Evolutionary conservation across 2,329 filamentous ascomycete genomes (phyloP).

Genomic region (Sodiomyces alkalinus): DNA sequence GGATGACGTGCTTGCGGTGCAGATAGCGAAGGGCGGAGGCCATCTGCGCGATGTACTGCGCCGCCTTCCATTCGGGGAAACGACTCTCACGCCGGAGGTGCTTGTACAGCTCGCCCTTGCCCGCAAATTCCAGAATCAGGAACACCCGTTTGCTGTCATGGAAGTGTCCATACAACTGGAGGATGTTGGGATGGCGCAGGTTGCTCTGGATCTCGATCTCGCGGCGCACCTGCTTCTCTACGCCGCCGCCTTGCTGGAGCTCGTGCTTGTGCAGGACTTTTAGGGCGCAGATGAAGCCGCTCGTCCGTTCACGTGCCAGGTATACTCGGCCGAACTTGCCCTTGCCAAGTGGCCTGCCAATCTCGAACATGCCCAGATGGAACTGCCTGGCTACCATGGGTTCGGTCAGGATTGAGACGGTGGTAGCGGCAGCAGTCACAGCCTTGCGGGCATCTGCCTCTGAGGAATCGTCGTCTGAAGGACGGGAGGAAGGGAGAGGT

Average conservation of each 20-base stretch:
- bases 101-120: slow-evolving; percentile 78
- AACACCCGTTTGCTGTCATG: slow-evolving; percentile 82
- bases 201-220: slow-evolving; percentile 88
- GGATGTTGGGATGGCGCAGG: slow-evolving; percentile 71
- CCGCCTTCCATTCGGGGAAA: slow-evolving; percentile 76
- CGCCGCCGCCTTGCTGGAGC: slow-evolving; percentile 58
- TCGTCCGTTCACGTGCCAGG: slow-evolving; percentile 63
- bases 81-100: slow-evolving; percentile 63
- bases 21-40: slow-evolving; percentile 79
- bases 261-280: slow-evolving; percentile 81
- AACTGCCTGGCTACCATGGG: slow-evolving; percentile 47
- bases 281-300: slow-evolving; percentile 70
- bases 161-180: slow-evolving; percentile 75
- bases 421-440: slow-evolving; percentile 35
- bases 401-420: too few species aligned
- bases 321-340: slow-evolving; percentile 82
- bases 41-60: slow-evolving; percentile 82
- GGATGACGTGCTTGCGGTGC: slow-evolving; percentile 94
- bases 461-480: too few species aligned
- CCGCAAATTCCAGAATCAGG: slow-evolving; percentile 74
- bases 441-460: slow-evolving; percentile 34
- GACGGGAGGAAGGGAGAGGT: slow-evolving; percentile 26
- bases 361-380: slow-evolving; percentile 90
- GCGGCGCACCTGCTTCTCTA: slow-evolving; percentile 75
- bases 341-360: slow-evolving; percentile 72